A percentile compares a stretch with the other conserved stretches of the same genome.
These are phyloP conservation scores for Mycena kentingensis DNA, from an alignment of 768 basidiomycete species.

Conservation along the genomic window DNA sequence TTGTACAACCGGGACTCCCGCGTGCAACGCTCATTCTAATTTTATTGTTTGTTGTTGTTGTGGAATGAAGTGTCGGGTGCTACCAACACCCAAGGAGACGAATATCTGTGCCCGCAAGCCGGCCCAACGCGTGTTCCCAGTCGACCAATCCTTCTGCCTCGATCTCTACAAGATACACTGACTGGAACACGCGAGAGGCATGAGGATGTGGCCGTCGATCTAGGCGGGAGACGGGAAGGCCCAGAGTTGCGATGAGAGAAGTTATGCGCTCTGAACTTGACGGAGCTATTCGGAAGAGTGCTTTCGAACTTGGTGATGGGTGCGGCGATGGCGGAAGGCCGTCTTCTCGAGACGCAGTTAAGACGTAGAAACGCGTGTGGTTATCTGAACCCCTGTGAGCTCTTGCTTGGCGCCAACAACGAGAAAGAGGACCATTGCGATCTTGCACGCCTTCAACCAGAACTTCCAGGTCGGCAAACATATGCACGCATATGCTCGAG, in stretches of 20 bases:
- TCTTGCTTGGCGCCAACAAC: conserved; percentile 6
- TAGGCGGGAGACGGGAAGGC: conserved; percentile 51
- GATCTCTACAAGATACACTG: conserved; percentile 69
- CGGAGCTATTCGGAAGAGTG: background rate
- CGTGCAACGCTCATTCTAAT: no score
- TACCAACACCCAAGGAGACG: conserved; percentile 19
- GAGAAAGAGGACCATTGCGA: conserved; percentile 41
- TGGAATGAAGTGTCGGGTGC: background rate
- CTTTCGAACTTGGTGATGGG: conserved; percentile 14
- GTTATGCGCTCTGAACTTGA: conserved; percentile 24
- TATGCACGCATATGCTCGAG: conserved; percentile 59
- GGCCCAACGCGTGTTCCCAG: conserved; percentile 9
- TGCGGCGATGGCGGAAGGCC: conserved; percentile 29
- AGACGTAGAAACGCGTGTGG: conserved; percentile 68
- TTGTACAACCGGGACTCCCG: conserved; percentile 4
- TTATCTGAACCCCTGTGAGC: conserved; percentile 47
- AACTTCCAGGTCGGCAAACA: conserved; percentile 65
- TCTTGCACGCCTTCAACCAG: conserved; percentile 68
- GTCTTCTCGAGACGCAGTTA: conserved; percentile 41
- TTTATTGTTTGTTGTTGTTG: no score
- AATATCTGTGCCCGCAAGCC: conserved; percentile 5
- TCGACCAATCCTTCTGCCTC: conserved; percentile 25
- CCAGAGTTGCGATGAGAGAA: conserved; percentile 37
- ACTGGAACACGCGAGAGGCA: conserved; percentile 46
- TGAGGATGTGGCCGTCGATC: conserved; percentile 63